phyloP scores from a whole-genome alignment of 257 asterid genomes.

The Fraxinus americana region DNA sequence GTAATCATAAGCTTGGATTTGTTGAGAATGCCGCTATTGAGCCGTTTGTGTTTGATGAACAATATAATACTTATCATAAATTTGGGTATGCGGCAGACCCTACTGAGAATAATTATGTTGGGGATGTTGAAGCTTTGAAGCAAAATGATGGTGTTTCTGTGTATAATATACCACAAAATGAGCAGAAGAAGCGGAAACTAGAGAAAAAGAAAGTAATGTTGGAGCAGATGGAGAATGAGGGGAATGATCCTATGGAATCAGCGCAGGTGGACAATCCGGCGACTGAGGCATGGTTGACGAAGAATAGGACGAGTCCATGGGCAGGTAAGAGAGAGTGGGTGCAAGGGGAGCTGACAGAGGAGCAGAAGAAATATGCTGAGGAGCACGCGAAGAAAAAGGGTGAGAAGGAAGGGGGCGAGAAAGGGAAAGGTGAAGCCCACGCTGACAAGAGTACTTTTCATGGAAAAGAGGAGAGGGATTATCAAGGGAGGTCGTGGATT shows the following conservation, averaged over 20 bases:
- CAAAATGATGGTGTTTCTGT: constrained; percentile 66
- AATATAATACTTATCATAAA: constrained; percentile 88
- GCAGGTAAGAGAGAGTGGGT: constrained; percentile 83
- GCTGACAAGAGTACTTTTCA: constrained; percentile 84
- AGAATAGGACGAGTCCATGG: constrained; percentile 96
- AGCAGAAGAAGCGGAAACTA: constrained; percentile 79
- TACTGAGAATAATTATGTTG: constrained; percentile 65
- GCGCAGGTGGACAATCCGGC: constrained; percentile 76
- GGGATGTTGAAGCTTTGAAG: constrained; percentile 68
- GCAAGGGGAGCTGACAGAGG: constrained; percentile 83
- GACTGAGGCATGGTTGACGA: constrained; percentile 80
- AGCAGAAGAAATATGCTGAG: constrained; percentile 97
- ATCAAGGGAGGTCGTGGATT: constrained; percentile 98
- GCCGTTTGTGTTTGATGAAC: constrained; percentile 89
- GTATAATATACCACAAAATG: constrained; percentile 77
- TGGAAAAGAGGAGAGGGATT: constrained; percentile 96
- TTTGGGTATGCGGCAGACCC: constrained; percentile 98
- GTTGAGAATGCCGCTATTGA: constrained; percentile 82
- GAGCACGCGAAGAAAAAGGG: constrained; percentile 95
- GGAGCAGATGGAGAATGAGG: constrained; percentile 48
- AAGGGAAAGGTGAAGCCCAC: constrained; percentile 55
- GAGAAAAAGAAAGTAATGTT: constrained; percentile 82
- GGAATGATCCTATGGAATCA: constrained; percentile 43
- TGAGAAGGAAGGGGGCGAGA: constrained; percentile 79
- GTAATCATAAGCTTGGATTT: constrained; percentile 94